Conservation (phyloP, 306 rosid species). For the Vigna nakashimae region DNA sequence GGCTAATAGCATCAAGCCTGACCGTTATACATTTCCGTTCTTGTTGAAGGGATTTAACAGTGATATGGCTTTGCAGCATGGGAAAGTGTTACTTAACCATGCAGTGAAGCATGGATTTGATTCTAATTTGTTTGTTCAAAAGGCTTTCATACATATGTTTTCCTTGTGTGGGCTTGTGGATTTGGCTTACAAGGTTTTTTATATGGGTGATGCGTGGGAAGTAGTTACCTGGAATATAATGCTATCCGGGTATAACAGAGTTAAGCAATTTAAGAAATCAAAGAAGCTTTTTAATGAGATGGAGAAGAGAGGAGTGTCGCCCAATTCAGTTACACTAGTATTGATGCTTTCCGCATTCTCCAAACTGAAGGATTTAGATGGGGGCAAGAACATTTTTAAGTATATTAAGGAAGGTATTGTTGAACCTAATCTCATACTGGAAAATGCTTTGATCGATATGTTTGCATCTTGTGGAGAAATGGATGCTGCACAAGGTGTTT, state of each 20-base stretch:
- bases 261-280: slow-evolving; percentile 64
- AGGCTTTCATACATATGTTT: slow-evolving; percentile 72
- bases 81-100: slow-evolving; percentile 68
- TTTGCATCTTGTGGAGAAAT: slow-evolving; percentile 81
- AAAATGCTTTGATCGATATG: slow-evolving; percentile 82
- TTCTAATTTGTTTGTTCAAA: slow-evolving; percentile 73
- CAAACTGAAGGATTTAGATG: slow-evolving; percentile 75
- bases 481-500: slow-evolving; percentile 66
- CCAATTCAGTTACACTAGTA: slow-evolving; percentile 78
- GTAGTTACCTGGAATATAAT: slow-evolving; percentile 81
- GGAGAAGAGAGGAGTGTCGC: slow-evolving; percentile 63
- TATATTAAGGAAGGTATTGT: slow-evolving; percentile 54
- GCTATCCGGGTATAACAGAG: slow-evolving; percentile 79
- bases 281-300: slow-evolving; percentile 70
- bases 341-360: slow-evolving; percentile 81
- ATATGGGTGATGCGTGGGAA: slow-evolving; percentile 61
- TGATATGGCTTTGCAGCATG: slow-evolving; percentile 50
- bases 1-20: slow-evolving; percentile 59
- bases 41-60: slow-evolving; percentile 70
- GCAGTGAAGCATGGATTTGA: slow-evolving; percentile 70
- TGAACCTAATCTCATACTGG: slow-evolving; percentile 62
- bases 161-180: slow-evolving; percentile 63
- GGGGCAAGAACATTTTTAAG: slow-evolving; percentile 61
- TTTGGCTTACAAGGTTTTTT: slow-evolving; percentile 66
- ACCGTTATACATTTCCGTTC: slow-evolving; percentile 76